Percentiles rank a stretch among this genome's conserved stretches.
These are phyloP conservation scores for Aspergillus pseudoterreus DNA, from an alignment of 2,329 filamentous ascomycete species.

Conservation along the genomic window DNA sequence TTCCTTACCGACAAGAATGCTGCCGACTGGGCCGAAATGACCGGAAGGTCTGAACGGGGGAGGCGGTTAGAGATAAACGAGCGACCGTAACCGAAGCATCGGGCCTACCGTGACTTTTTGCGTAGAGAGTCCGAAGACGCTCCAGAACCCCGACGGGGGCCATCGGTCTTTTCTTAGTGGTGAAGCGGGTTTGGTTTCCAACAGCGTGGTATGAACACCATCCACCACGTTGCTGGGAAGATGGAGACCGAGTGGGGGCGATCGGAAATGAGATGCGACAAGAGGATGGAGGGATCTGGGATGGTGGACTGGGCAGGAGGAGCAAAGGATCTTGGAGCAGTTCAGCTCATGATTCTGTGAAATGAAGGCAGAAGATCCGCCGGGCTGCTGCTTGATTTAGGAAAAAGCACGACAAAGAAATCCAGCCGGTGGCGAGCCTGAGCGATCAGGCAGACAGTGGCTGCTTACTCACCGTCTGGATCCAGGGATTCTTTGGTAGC, in stretches of 20 bases:
- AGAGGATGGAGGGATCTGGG: no score
- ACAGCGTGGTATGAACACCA: background rate
- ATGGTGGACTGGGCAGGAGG: no score
- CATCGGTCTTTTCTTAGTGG: slow-evolving; percentile 18
- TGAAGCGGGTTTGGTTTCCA: background rate
- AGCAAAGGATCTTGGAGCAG: no score
- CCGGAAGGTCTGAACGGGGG: slow-evolving; percentile 29
- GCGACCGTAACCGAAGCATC: background rate
- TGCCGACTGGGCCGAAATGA: slow-evolving; percentile 34
- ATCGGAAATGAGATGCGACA: background rate
- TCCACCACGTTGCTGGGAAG: background rate
- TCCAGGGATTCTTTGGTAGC: slow-evolving; percentile 4
- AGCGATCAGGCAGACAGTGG: slow-evolving; percentile 5
- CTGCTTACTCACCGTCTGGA: background rate
- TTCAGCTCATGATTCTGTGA: background rate
- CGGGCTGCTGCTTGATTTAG: slow-evolving; percentile 2
- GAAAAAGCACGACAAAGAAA: slow-evolving; percentile 8
- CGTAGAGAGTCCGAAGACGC: slow-evolving; percentile 31
- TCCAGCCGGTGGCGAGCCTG: slow-evolving; percentile 2
- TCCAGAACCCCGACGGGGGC: slow-evolving; percentile 31
- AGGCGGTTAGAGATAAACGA: slow-evolving; percentile 8
- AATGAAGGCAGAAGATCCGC: slow-evolving; percentile 1
- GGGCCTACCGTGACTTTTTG: slow-evolving; percentile 27
- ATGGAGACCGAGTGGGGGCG: background rate
- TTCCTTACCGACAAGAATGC: slow-evolving; percentile 36